Conservation (phyloP, 306 rosid genomes). For the Cicer bijugum region DNA sequence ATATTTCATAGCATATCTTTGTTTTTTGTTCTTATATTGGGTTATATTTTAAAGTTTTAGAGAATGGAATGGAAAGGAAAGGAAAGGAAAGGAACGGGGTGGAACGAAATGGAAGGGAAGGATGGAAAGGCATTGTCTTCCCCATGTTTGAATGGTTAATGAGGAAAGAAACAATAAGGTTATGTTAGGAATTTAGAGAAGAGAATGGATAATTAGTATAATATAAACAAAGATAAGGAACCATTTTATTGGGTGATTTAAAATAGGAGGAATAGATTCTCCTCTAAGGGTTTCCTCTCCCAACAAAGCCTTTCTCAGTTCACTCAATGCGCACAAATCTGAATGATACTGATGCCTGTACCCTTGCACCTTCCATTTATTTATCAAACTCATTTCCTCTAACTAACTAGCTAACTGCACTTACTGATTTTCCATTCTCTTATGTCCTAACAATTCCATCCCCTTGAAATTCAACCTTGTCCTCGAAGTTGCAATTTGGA, state of each 20-base stretch:
- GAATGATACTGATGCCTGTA: slow-evolving; percentile 4
- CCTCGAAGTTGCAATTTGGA: neutral
- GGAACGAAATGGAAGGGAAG: slow-evolving; percentile 24
- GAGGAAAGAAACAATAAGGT: slow-evolving; percentile 20
- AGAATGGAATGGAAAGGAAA: neutral
- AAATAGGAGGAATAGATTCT: neutral
- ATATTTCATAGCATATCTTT: slow-evolving; percentile 30
- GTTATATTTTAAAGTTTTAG: slow-evolving; percentile 23
- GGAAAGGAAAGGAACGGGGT: neutral
- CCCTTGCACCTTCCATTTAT: slow-evolving; percentile 5
- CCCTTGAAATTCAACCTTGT: slow-evolving; percentile 19
- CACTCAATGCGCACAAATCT: neutral
- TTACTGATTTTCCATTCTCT: neutral
- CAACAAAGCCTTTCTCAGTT: slow-evolving; percentile 13
- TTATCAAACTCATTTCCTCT: neutral
- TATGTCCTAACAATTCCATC: neutral
- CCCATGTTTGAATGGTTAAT: slow-evolving; percentile 17
- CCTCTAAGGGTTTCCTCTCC: neutral
- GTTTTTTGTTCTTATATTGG: slow-evolving; percentile 23
- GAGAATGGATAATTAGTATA: slow-evolving; percentile 3
- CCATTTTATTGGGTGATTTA: slow-evolving; percentile 14
- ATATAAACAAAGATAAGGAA: slow-evolving; percentile 6
- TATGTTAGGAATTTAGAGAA: slow-evolving; percentile 7
- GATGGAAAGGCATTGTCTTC: slow-evolving; percentile 25
- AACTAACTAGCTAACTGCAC: neutral